Evolutionary conservation across 106 monocot genomes (phyloP).

Genomic region (Phalaenopsis aphrodite): DNA sequence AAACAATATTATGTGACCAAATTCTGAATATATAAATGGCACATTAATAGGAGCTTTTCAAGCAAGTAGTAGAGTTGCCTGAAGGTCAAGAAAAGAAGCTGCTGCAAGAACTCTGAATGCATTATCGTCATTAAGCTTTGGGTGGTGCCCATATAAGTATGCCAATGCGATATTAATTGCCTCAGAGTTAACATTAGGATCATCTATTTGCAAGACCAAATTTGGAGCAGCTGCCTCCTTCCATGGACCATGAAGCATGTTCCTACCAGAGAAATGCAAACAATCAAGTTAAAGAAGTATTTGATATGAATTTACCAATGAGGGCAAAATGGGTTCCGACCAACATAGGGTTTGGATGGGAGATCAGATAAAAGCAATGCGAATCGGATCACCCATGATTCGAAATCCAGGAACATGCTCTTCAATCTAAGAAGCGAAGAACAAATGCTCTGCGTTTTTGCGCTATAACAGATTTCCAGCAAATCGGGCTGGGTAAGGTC

Average conservation of each 20-base stretch:
- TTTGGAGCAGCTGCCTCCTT: conserved; percentile 84
- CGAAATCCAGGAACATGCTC: too few species aligned
- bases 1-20: conserved; percentile 6
- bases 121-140: conserved; percentile 87
- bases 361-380: too few species aligned
- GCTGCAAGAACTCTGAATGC: conserved; percentile 92
- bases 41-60: background rate
- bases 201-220: conserved; percentile 71
- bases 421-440: background rate
- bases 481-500: background rate
- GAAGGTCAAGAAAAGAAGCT: conserved; percentile 97
- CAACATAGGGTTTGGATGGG: too few species aligned
- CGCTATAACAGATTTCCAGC: background rate
- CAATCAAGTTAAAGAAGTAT: background rate
- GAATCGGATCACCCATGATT: too few species aligned
- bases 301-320: background rate
- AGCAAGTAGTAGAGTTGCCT: conserved; percentile 33
- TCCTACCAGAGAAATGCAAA: conserved; percentile 31
- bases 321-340: too few species aligned
- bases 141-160: conserved; percentile 90
- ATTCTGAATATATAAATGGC: background rate
- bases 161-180: conserved; percentile 71
- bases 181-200: conserved; percentile 79
- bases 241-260: conserved; percentile 99
- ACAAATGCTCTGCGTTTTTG: background rate